Evolutionary conservation across 805 yeast species (phyloP).

Genomic region (Kurtzmaniella cleridarum): DNA sequence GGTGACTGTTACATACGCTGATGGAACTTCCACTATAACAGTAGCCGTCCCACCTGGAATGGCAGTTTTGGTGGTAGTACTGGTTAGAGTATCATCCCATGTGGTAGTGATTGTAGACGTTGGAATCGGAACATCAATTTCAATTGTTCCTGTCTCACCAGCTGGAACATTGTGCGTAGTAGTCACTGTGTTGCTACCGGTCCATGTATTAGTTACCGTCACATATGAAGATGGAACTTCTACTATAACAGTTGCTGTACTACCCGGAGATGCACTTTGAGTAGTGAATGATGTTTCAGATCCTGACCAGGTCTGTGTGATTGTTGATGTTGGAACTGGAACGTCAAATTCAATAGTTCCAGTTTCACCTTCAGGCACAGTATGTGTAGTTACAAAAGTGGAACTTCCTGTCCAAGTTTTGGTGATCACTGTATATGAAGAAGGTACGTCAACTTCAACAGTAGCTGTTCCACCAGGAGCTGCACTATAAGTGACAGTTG

Average conservation of each 20-base stretch:
- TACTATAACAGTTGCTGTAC: neutral
- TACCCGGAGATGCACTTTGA: slow-evolving; percentile 4
- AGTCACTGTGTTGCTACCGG: neutral
- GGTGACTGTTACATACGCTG: slow-evolving; percentile 5
- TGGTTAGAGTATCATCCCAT: slow-evolving; percentile 3
- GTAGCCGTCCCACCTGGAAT: slow-evolving; percentile 9
- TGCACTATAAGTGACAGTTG: slow-evolving; percentile 4
- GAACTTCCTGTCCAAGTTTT: slow-evolving; percentile 1
- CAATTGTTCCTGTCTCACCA: slow-evolving; percentile 10
- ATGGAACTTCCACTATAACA: slow-evolving; percentile 11
- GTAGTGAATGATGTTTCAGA: slow-evolving; percentile 5
- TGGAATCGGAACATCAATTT: slow-evolving; percentile 8
- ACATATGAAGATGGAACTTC: neutral
- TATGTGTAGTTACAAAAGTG: slow-evolving; percentile 5
- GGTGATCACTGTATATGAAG: slow-evolving; percentile 10
- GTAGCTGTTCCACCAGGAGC: slow-evolving; percentile 6
- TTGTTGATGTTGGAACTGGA: slow-evolving; percentile 7
- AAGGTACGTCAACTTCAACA: slow-evolving; percentile 11
- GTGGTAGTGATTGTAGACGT: slow-evolving; percentile 9
- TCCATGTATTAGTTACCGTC: neutral
- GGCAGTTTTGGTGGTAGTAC: slow-evolving; percentile 3
- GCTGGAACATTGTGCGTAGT: slow-evolving; percentile 6
- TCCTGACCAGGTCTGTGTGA: slow-evolving; percentile 7
- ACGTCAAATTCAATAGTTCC: slow-evolving; percentile 7
- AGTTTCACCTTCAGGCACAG: slow-evolving; percentile 3